phyloP scores from a whole-genome alignment of 164 flowering plant species.

The Euptelea pleiosperma region DNA sequence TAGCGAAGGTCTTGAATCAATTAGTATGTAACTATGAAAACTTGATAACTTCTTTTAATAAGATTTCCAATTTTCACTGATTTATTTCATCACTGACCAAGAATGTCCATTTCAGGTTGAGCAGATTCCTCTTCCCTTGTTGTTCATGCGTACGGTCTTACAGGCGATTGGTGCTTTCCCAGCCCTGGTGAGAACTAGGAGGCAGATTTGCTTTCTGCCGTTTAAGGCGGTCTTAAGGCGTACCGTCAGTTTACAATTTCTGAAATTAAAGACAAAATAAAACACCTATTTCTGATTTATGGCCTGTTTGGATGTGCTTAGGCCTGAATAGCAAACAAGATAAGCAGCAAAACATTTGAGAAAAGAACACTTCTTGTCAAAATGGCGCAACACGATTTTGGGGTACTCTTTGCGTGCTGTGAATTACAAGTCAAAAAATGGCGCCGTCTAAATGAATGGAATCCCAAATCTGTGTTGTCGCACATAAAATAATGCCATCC shows the following conservation, averaged over 20 bases:
- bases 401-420: too few relatives aligned
- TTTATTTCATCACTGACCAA: conserved; percentile 6
- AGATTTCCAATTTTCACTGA: not conserved
- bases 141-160: conserved; percentile 96
- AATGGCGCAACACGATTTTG: too few relatives aligned
- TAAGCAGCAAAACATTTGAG: too few relatives aligned
- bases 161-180: conserved; percentile 96
- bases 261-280: too few relatives aligned
- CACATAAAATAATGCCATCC: too few relatives aligned
- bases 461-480: too few relatives aligned
- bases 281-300: too few relatives aligned
- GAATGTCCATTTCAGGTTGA: conserved; percentile 64
- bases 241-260: not conserved
- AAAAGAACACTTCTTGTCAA: too few relatives aligned
- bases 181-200: conserved; percentile 58
- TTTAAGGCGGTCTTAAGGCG: not conserved
- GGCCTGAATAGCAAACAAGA: too few relatives aligned
- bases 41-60: not conserved
- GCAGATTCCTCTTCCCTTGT: conserved; percentile 91
- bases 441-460: too few relatives aligned
- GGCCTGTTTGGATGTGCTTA: too few relatives aligned
- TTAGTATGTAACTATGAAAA: conserved; percentile 44
- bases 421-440: too few relatives aligned
- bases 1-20: conserved; percentile 94
- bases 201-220: not conserved